Conservation (phyloP, 2,329 filamentous ascomycete species). For the Neobulgaria alba region DNA sequence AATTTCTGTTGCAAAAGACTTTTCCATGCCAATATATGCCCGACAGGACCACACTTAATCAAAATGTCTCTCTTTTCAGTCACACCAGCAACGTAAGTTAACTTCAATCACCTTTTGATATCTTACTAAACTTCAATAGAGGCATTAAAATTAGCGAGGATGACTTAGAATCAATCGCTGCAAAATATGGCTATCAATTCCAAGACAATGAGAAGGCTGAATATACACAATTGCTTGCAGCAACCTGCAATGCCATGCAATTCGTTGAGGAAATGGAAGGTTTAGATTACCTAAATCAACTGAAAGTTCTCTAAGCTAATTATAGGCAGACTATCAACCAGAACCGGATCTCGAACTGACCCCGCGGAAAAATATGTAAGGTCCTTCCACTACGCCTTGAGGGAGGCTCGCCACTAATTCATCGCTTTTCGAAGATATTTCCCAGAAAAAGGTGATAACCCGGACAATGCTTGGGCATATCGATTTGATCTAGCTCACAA, state of each 20-base stretch:
- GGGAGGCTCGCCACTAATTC: too few species aligned
- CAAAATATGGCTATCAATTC: constrained; percentile 16
- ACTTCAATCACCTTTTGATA: not conserved
- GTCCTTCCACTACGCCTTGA: too few species aligned
- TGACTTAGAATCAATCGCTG: constrained; percentile 12
- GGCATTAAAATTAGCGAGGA: constrained; percentile 14
- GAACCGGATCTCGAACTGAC: constrained; percentile 9
- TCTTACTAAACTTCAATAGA: constrained; percentile 1
- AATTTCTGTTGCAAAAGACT: too few species aligned
- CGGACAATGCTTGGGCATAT: too few species aligned
- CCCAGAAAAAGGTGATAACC: too few species aligned
- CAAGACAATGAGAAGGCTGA: constrained; percentile 16
- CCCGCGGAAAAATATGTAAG: constrained; percentile 13
- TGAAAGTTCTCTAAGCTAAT: constrained; percentile 1
- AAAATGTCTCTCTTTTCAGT: constrained; percentile 18
- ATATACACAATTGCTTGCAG: constrained; percentile 15
- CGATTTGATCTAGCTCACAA: too few species aligned
- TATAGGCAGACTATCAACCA: constrained; percentile 15
- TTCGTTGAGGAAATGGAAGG: constrained; percentile 18
- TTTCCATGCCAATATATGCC: too few species aligned
- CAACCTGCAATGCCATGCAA: constrained; percentile 17
- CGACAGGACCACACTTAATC: too few species aligned
- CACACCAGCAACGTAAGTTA: constrained; percentile 13
- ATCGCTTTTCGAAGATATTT: too few species aligned
- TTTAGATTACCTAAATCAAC: too few species aligned